phyloP scores from a whole-genome alignment of 805 yeast species.

The Candida pseudoglaebosa region DNA sequence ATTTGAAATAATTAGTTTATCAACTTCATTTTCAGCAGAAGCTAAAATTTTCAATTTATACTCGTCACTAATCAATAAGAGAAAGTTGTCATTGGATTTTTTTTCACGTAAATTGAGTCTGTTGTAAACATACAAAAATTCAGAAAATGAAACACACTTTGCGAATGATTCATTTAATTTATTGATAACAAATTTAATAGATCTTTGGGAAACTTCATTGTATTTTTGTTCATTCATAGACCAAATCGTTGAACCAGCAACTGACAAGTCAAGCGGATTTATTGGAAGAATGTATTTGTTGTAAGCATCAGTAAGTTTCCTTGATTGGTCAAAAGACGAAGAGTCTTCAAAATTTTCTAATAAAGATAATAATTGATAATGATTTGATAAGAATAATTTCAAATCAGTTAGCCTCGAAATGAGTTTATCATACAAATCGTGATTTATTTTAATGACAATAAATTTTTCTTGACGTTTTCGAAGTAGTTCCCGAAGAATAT shows the following conservation, averaged over 20 bases:
- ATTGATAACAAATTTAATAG: slow-evolving; percentile 18
- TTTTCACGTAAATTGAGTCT: slow-evolving; percentile 15
- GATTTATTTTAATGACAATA: slow-evolving; percentile 57
- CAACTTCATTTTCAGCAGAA: slow-evolving; percentile 25
- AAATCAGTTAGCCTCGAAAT: slow-evolving; percentile 44
- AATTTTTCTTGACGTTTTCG: slow-evolving; percentile 72
- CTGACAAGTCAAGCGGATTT: slow-evolving; percentile 30
- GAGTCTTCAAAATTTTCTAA: slow-evolving; percentile 14
- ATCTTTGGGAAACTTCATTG: slow-evolving; percentile 14
- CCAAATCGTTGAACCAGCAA: slow-evolving; percentile 28
- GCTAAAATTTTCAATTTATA: slow-evolving; percentile 29
- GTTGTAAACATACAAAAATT: slow-evolving; percentile 23
- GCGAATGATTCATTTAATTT: slow-evolving; percentile 24
- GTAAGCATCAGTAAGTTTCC: slow-evolving; percentile 23
- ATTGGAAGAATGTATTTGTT: slow-evolving; percentile 24
- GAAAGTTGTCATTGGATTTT: slow-evolving; percentile 13
- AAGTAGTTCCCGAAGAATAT: slow-evolving; percentile 67
- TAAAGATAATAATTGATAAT: slow-evolving; percentile 45
- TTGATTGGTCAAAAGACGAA: slow-evolving; percentile 10
- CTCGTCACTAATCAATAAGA: slow-evolving; percentile 32
- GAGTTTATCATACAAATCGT: slow-evolving; percentile 29
- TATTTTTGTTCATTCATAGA: slow-evolving; percentile 25
- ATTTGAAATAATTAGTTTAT: slow-evolving; percentile 14
- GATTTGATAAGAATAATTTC: slow-evolving; percentile 46
- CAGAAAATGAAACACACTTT: slow-evolving; percentile 22